Evolutionary conservation across 2,329 filamentous ascomycete genomes (phyloP).

Genomic region (Epichloe coenophiala): DNA sequence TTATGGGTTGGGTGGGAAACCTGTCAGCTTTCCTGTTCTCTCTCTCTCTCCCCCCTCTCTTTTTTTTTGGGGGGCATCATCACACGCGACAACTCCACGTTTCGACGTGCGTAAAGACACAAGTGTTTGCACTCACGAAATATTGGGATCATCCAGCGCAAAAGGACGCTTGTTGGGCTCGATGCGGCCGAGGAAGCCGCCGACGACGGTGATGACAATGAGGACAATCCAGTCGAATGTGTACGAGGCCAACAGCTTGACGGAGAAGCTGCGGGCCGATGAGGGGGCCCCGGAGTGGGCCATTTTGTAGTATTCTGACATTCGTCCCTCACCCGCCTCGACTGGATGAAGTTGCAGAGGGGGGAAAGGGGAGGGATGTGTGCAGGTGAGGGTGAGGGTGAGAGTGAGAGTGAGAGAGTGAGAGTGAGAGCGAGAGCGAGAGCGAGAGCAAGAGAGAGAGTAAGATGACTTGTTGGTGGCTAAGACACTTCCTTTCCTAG

Average conservation of each 20-base stretch:
- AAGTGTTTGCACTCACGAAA: conserved; percentile 41
- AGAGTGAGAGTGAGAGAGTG: no score
- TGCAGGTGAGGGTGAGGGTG: no score
- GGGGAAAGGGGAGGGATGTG: not conserved
- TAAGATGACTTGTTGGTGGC: no score
- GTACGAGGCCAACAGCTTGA: conserved; percentile 46
- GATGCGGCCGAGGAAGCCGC: conserved; percentile 43
- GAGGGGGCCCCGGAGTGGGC: conserved; percentile 10
- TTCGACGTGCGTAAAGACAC: not conserved
- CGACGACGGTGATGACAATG: conserved; percentile 42
- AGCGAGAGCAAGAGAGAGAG: no score
- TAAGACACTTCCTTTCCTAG: no score
- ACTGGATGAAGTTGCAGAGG: not conserved
- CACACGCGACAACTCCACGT: no score
- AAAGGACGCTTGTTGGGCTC: conserved; percentile 58
- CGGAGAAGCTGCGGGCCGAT: conserved; percentile 15
- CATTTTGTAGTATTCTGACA: conserved; percentile 18
- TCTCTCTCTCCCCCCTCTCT: no score
- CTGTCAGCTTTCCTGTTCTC: not conserved
- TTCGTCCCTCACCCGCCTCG: conserved; percentile 6
- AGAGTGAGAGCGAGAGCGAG: no score
- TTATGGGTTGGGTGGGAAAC: no score
- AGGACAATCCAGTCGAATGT: conserved; percentile 62
- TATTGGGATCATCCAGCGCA: conserved; percentile 56
- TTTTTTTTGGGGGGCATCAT: no score